Evolutionary conservation across 306 rosid species (phyloP).

Genomic region (Prunus mira): DNA sequence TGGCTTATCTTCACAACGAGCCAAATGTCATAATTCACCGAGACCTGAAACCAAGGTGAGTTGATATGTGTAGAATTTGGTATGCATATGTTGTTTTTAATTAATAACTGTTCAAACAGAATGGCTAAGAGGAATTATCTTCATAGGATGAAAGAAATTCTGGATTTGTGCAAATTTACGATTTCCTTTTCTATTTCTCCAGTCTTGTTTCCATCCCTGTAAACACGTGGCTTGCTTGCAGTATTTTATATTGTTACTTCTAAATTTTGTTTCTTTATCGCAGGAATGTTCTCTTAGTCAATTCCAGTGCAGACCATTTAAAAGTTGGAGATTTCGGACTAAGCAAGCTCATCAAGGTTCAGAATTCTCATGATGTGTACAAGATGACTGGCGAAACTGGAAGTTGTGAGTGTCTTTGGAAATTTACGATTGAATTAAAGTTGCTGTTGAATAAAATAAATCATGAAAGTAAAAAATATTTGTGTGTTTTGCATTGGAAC

Average conservation of each 20-base stretch:
- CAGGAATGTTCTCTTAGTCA: slow-evolving; percentile 97
- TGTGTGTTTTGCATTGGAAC: slow-evolving; percentile 22
- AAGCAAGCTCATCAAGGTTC: slow-evolving; percentile 94
- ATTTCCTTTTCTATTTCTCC: not conserved
- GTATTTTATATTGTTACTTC: slow-evolving; percentile 4
- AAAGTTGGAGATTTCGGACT: slow-evolving; percentile 98
- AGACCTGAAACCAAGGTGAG: slow-evolving; percentile 90
- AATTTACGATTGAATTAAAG: slow-evolving; percentile 16
- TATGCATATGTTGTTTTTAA: slow-evolving; percentile 12
- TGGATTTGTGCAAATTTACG: not conserved
- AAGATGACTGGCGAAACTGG: slow-evolving; percentile 99
- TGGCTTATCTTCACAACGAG: slow-evolving; percentile 96
- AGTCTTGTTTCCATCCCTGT: slow-evolving; percentile 9
- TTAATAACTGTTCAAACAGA: not conserved
- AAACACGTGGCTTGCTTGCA: slow-evolving; percentile 21
- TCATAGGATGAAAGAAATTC: not conserved
- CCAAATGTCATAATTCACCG: slow-evolving; percentile 90
- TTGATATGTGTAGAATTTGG: slow-evolving; percentile 13
- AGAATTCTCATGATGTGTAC: slow-evolving; percentile 90
- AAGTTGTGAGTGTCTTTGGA: slow-evolving; percentile 71
- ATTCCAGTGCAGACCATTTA: slow-evolving; percentile 92
- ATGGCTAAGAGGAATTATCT: not conserved
- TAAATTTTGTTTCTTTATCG: slow-evolving; percentile 24
- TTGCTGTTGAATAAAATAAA: slow-evolving; percentile 9
- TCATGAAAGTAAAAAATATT: slow-evolving; percentile 1